Conservation (phyloP, 2,329 filamentous ascomycete genomes). For the Triangularia verruculosa region DNA sequence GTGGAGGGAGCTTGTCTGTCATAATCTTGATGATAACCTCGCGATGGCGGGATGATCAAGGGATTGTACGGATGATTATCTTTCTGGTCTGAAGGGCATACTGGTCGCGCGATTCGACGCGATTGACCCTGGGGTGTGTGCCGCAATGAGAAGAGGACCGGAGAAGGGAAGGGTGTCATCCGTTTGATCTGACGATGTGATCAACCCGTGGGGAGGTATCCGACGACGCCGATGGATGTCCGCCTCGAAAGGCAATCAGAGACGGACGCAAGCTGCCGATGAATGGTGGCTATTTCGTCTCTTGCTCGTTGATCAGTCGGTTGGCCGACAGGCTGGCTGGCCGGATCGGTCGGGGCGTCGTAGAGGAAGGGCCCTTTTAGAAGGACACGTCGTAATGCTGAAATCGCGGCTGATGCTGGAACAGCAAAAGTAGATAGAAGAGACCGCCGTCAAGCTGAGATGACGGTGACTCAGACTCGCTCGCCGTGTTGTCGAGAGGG, state of each 20-base stretch:
- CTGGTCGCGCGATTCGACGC: constrained; percentile 50
- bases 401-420: neutral
- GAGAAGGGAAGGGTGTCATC: constrained; percentile 24
- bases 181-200: constrained; percentile 15
- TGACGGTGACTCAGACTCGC: neutral
- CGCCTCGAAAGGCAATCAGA: neutral
- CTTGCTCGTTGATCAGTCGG: neutral
- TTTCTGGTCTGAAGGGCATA: constrained; percentile 56
- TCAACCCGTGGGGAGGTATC: neutral
- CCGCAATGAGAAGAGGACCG: constrained; percentile 15
- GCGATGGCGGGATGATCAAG: constrained; percentile 37
- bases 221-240: neutral
- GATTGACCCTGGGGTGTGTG: constrained; percentile 19
- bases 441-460: neutral
- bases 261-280: constrained; percentile 5
- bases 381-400: constrained; percentile 13
- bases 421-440: neutral
- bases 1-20: constrained; percentile 56
- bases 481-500: neutral
- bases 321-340: neutral
- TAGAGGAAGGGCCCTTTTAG: neutral
- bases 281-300: constrained; percentile 4
- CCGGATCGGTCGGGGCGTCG: constrained; percentile 10
- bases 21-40: constrained; percentile 55
- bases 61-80: constrained; percentile 44